phyloP scores from a whole-genome alignment of 805 yeast genomes.

The Candida sphagnicola region DNA sequence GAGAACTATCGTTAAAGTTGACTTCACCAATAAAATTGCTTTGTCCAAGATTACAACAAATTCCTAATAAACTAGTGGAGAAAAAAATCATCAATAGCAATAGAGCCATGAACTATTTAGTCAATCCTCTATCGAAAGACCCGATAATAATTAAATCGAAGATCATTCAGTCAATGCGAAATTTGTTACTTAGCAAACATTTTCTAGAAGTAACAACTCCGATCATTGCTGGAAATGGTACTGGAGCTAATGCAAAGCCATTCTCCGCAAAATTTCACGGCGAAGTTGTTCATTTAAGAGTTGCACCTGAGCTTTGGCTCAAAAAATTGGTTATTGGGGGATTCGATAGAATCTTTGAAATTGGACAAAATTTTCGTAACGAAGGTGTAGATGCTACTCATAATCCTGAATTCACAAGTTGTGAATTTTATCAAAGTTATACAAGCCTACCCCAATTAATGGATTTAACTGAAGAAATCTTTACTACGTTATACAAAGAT shows the following conservation, averaged over 20 bases:
- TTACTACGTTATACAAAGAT: constrained; percentile 35
- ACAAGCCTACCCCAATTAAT: constrained; percentile 66
- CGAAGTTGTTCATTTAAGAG: constrained; percentile 55
- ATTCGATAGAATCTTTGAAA: constrained; percentile 79
- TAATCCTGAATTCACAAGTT: constrained; percentile 88
- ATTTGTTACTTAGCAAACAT: constrained; percentile 47
- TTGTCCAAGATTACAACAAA: constrained; percentile 54
- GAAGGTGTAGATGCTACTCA: constrained; percentile 93
- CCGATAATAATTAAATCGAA: constrained; percentile 48
- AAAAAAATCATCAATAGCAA: constrained; percentile 56
- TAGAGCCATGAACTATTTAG: constrained; percentile 70
- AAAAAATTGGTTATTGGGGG: constrained; percentile 82
- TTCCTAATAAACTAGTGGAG: constrained; percentile 61
- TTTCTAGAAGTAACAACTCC: constrained; percentile 92
- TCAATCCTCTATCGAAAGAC: constrained; percentile 48
- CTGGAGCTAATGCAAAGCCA: constrained; percentile 94
- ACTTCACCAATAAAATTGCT: constrained; percentile 46
- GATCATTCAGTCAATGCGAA: constrained; percentile 54
- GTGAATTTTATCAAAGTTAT: constrained; percentile 83
- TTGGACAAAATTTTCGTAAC: constrained; percentile 82
- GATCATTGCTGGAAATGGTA: constrained; percentile 62
- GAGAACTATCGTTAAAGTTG: constrained; percentile 72
- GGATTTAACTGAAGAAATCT: constrained; percentile 55
- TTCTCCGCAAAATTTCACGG: constrained; percentile 54
- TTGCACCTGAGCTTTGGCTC: constrained; percentile 95